phyloP scores from a whole-genome alignment of 2,329 filamentous ascomycete genomes.

The Venturia aucupariae region DNA sequence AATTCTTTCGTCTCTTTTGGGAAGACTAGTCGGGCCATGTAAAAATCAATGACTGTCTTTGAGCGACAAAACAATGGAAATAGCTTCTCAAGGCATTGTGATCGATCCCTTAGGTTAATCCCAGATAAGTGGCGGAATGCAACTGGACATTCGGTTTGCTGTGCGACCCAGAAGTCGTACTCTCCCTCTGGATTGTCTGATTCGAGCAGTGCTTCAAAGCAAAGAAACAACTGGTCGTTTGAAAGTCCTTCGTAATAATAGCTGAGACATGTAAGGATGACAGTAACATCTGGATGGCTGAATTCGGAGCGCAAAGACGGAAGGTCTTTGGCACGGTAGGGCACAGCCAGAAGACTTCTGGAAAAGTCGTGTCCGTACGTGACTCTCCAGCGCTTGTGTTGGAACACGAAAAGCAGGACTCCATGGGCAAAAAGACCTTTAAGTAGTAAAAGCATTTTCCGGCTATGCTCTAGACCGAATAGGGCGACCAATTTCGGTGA shows the following conservation, averaged over 20 bases:
- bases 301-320: slow-evolving; percentile 57
- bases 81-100: slow-evolving; percentile 38
- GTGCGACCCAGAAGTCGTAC: no score
- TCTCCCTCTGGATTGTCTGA: no score
- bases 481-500: slow-evolving; percentile 1
- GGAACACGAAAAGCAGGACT: slow-evolving; percentile 45
- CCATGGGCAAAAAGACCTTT: slow-evolving; percentile 53
- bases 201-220: no score
- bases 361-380: slow-evolving; percentile 41
- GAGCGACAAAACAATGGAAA: slow-evolving; percentile 46
- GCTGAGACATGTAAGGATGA: no score
- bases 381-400: slow-evolving; percentile 59
- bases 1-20: slow-evolving; percentile 55
- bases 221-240: no score
- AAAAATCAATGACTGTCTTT: slow-evolving; percentile 54
- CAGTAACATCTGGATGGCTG: slow-evolving; percentile 50
- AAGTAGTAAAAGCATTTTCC: slow-evolving; percentile 43
- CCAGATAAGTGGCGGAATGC: slow-evolving; percentile 21
- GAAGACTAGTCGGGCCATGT: slow-evolving; percentile 49
- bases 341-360: slow-evolving; percentile 40
- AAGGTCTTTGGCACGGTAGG: slow-evolving; percentile 56
- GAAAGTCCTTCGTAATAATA: no score
- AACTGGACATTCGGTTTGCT: no score
- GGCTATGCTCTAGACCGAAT: slow-evolving; percentile 13
- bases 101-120: slow-evolving; percentile 48